These are phyloP conservation scores for Umbelopsis sp. DNA, from an alignment of 371 early-diverging fungal species.

Conservation along the genomic window DNA sequence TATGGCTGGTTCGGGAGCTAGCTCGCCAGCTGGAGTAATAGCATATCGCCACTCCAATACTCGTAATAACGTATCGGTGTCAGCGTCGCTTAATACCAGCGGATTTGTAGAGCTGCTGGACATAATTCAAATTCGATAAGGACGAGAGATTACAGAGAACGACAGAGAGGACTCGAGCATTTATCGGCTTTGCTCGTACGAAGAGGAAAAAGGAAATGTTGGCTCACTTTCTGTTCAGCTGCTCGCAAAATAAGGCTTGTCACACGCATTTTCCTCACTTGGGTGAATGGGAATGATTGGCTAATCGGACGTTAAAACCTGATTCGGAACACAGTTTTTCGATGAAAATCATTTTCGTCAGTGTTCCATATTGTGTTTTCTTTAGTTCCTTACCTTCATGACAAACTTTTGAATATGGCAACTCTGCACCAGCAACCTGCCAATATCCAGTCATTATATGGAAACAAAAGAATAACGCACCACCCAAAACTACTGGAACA, in stretches of 20 bases:
- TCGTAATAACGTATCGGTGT: background rate
- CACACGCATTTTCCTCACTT: conserved; percentile 3
- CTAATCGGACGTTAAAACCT: too few species aligned
- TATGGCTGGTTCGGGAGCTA: background rate
- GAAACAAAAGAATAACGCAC: background rate
- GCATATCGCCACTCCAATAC: conserved; percentile 1
- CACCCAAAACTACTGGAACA: background rate
- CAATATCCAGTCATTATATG: background rate
- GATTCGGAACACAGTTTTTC: too few species aligned
- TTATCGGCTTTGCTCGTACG: background rate
- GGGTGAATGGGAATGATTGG: background rate
- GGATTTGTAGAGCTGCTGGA: conserved; percentile 1
- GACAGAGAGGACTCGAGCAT: background rate
- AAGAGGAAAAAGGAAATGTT: conserved; percentile 1
- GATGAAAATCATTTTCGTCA: background rate
- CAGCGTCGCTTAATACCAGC: conserved; percentile 8
- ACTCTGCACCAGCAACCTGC: conserved; percentile 12
- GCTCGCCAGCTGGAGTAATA: conserved; percentile 7
- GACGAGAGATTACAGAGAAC: background rate
- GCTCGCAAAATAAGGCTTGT: background rate
- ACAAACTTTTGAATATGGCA: conserved; percentile 7
- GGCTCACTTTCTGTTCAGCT: conserved; percentile 6
- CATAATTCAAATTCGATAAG: background rate
- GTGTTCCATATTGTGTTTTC: background rate
- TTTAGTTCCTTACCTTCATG: background rate